Base-by-base conservation (phyloP, 2,329 filamentous ascomycete species). In the Pseudopyrenochaeta lycopersici region DNA sequence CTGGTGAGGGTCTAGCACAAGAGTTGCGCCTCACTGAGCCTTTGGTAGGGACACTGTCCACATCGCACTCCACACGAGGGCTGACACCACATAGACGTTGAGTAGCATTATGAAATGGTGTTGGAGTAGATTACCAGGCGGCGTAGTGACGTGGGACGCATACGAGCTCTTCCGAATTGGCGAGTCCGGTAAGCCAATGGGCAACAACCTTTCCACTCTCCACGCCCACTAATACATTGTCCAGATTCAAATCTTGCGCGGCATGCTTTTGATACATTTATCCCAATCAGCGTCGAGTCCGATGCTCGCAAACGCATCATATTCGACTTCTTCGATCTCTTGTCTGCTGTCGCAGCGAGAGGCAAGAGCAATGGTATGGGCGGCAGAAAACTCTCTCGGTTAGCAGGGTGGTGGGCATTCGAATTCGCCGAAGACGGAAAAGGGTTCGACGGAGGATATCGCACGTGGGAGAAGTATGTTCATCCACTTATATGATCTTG, bases 391-490 rank as follows among this genome's bases (percentile, higher is more conserved):
- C 84, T 99, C 49, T 98, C 95, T 9, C 87, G 95, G 63, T 91
- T 96, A 84, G 95, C 94, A 35, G 92, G 93, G 40, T 99, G 95
- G 95, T 99, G 95, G 95, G 92, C 94, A 1, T 99, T 99, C 73
- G 94, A 97, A 70, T 91, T 96, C 63, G 85, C 83, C 41, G 93
- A 98, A 72, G 88, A 88, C 6, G 90, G 90, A 36, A 94, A 90
- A 72, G 95, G 95, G 14, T 99, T 99, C 66, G 95, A 98, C 64
- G 91, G 91, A 35, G 93, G 94, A 49, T 99, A 99, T 77, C 91
- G 90, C 71, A 86, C 87, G 39, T 99, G 95, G 93, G 82, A 89
- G 64, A 88, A 81, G 90, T 93, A 80, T 76, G 85, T 15, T 27
- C 12, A 41, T 38, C 6, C 72, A 33, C 44, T 44, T 44, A 44